These are phyloP conservation scores for Phoma herbarum DNA, from an alignment of 2,329 filamentous ascomycete genomes.

Conservation along the genomic window DNA sequence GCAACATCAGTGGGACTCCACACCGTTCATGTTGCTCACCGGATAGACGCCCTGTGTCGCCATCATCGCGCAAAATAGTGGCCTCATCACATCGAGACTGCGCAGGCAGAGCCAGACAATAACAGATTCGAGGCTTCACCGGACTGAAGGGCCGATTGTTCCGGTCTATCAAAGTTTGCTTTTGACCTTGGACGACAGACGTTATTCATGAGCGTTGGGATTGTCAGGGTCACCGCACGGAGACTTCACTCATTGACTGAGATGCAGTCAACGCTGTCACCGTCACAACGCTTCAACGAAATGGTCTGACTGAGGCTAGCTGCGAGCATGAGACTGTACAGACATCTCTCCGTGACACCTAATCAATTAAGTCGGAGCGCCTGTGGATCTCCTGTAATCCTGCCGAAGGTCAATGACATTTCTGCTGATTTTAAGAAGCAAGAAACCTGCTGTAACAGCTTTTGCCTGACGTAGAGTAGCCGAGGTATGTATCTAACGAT, in stretches of 20 bases:
- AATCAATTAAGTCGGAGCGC: not conserved
- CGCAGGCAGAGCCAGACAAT: not conserved
- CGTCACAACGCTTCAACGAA: not conserved
- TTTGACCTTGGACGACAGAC: not conserved
- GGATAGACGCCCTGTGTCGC: not conserved
- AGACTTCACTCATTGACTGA: not conserved
- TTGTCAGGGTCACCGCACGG: not conserved
- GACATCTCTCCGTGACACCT: not conserved
- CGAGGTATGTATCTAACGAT: not conserved
- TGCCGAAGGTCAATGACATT: not conserved
- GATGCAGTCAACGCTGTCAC: not conserved
- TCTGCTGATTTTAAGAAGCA: not conserved
- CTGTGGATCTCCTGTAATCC: not conserved
- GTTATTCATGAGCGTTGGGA: not conserved
- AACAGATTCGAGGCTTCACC: not conserved
- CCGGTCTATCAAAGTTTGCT: not conserved
- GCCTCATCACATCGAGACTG: not conserved
- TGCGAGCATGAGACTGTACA: not conserved
- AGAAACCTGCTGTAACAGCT: not conserved
- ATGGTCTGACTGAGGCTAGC: not conserved
- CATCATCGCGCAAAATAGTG: not conserved
- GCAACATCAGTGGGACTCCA: not conserved
- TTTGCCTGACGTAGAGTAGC: not conserved
- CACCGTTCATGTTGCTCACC: constrained; percentile 5
- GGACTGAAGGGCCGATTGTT: not conserved